Base-by-base conservation (phyloP, 2,329 filamentous ascomycete genomes). In the Ceratocystis huliohia region DNA sequence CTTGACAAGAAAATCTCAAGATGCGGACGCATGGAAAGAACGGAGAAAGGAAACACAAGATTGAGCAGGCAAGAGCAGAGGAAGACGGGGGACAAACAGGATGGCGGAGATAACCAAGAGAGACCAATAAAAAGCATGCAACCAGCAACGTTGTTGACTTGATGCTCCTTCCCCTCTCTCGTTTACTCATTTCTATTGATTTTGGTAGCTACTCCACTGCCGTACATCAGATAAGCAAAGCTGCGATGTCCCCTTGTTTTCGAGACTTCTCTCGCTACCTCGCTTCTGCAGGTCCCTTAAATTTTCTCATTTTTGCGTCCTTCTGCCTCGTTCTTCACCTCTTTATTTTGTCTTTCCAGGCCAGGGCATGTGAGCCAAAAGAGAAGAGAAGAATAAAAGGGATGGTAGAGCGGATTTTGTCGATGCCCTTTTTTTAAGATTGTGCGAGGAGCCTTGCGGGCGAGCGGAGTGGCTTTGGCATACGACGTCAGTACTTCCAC, bases 231-330 rank as follows among this genome's bases (percentile, higher is more conserved):
- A 28, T 37, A 30, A 41, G 37, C 37, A 8, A 33, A 33, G 28
- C n/a, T 30, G 15, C 56, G 25, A 30, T 59, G 56, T 37, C 17
- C 28, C 28, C 56, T 59, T 59, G 56, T 59, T 37, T 30, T 59
- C 13, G 30, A 20, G 56, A 30, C 22, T n/a, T 59, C n/a, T n/a
- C n/a, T 33, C 56, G 56, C 56, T 17, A 30, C 30, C n/a, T 59
- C 56, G 56, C 56, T 59, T 59, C 56, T 59, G 56, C 56, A 59
- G 56, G 56, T 59, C 56, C 56, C 28, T 37, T n/a, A 8, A 20
- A 8, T 37, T 59, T 37, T 37, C 2, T 56, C 6, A 3, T 57
- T 57, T 17, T 57, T 57, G 28, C 3, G 28, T n/a, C 13, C 17
- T 30, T 57, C 25, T 56, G 17, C 5, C 8, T 17, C 15, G 22